phyloP scores from a whole-genome alignment of 208 protist genomes.

The Leishmania tarentolae region DNA sequence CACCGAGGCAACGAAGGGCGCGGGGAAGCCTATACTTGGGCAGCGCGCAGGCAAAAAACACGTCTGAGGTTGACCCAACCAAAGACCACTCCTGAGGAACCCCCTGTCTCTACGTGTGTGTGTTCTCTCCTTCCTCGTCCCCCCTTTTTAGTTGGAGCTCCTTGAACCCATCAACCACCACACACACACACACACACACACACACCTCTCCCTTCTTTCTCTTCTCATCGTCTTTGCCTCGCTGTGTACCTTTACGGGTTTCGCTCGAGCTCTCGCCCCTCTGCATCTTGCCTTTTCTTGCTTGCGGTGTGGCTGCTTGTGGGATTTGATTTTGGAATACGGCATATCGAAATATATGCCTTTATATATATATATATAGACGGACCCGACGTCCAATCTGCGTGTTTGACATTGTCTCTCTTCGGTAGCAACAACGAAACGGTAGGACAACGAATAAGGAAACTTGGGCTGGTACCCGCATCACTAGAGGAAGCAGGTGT shows the following conservation, averaged over 20 bases:
- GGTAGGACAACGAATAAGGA: background rate
- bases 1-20: background rate
- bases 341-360: background rate
- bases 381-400: background rate
- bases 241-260: background rate
- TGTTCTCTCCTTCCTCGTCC: conserved; percentile 15
- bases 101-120: background rate
- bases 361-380: background rate
- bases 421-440: background rate
- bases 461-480: background rate
- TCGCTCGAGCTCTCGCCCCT: background rate
- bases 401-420: background rate
- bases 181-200: background rate
- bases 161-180: background rate
- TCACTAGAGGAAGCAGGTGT: background rate
- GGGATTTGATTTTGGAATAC: background rate
- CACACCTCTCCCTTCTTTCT: background rate
- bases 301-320: background rate
- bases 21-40: too few relatives aligned
- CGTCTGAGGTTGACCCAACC: background rate
- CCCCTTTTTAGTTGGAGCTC: conserved; percentile 1
- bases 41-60: background rate
- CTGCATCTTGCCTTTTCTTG: background rate
- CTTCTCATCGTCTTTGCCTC: background rate
- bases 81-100: background rate